Base-by-base conservation (phyloP, 176 grass and related monocot species). In the Tillandsia leiboldiana region DNA sequence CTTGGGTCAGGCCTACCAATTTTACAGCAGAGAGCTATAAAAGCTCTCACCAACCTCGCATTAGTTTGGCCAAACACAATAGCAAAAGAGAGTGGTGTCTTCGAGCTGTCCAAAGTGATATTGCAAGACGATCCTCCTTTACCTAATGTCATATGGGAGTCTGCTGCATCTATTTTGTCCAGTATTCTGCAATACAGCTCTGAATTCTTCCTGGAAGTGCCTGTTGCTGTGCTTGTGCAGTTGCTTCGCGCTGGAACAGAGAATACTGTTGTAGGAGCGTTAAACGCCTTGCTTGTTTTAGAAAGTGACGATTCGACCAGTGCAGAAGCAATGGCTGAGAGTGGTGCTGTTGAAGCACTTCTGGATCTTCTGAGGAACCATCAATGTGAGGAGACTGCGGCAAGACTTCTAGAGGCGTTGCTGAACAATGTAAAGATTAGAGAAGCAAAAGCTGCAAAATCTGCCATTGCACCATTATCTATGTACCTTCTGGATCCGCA, bases 291-390 rank as follows among this genome's bases (percentile, higher is more conserved):
- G 58, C 80, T 99, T 86, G 95, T 99, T 50, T 84, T 99, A 53
- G 95, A 99, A 83, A 99, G 82, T 78, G 95, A 99, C 76, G 95
- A 99, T 76, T 99, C 95, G 78, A 99, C 95, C 70, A 99, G 95
- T 73, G 84, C 95, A 59, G 84, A 94, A 87, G 90, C 95, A 65
- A 99, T 99, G 95, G 95, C 95, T 64, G 95, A 99, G 74, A 94
- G 90, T 79, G 95, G 95, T 48, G 95, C 95, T 10, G 86, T 99
- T 26, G 95, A 99, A 82, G 95, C 87, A 72, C 61, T 99, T 67
- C 59, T 99, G 51, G 95, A 99, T 67, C 84, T 99, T 65, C 58
- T 99, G 54, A 87, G 84, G 58, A 99, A 81, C 64, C 95, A 99
- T 82, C 89, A 99, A 13, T 99, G 95, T 74, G 95, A 99, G 74